phyloP scores from a whole-genome alignment of 352 stramenopile genomes.

The Globisporangium paddicum region DNA sequence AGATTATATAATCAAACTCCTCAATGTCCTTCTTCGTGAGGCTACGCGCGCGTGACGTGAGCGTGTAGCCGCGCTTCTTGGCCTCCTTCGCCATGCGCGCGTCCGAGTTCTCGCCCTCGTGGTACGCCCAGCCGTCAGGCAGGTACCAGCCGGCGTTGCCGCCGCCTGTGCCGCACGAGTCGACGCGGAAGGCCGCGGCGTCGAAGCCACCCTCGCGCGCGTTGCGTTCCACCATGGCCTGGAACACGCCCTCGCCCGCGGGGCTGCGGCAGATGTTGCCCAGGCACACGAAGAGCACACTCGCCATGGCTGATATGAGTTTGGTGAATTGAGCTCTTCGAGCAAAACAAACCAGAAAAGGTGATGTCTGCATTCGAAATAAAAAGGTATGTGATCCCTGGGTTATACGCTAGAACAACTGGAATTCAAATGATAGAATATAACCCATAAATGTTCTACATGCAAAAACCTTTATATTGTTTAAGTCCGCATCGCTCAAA shows the following conservation, averaged over 20 bases:
- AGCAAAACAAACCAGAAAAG: neutral
- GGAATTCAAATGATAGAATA: no score
- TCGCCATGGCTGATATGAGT: slow-evolving; percentile 29
- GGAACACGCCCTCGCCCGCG: slow-evolving; percentile 79
- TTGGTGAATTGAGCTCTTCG: slow-evolving; percentile 2
- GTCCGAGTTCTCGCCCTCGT: slow-evolving; percentile 82
- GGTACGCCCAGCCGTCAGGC: slow-evolving; percentile 76
- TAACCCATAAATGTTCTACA: no score
- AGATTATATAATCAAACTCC: slow-evolving; percentile 86
- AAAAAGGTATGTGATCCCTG: no score
- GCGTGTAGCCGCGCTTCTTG: slow-evolving; percentile 73
- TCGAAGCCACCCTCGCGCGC: slow-evolving; percentile 17
- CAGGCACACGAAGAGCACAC: slow-evolving; percentile 88
- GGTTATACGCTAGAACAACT: no score
- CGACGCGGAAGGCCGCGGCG: slow-evolving; percentile 43
- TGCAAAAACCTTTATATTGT: no score
- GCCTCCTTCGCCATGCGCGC: slow-evolving; percentile 82
- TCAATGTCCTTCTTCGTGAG: slow-evolving; percentile 69
- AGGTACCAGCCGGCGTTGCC: slow-evolving; percentile 79
- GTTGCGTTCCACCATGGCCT: slow-evolving; percentile 53
- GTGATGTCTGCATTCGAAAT: no score
- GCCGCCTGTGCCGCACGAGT: slow-evolving; percentile 86
- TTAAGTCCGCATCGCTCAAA: no score
- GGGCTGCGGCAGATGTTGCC: slow-evolving; percentile 89
- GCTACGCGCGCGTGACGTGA: slow-evolving; percentile 76